Conservation (phyloP, 306 rosid species). For the Alnus glutinosa region DNA sequence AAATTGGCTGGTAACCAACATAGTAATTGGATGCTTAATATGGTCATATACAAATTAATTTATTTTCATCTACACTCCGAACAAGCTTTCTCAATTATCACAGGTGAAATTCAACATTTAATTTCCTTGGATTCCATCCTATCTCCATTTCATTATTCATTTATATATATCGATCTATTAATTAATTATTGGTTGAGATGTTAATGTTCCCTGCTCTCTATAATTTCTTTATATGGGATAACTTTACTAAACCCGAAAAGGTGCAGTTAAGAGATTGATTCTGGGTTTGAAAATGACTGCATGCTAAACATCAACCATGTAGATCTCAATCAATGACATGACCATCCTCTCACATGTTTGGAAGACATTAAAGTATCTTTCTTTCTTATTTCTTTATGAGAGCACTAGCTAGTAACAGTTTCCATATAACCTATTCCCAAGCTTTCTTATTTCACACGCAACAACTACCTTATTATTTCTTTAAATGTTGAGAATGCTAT, state of each 20-base stretch:
- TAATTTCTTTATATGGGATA: not conserved
- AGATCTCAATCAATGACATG: not conserved
- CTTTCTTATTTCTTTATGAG: not conserved
- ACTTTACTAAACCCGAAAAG: not conserved
- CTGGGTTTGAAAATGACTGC: conserved; percentile 6
- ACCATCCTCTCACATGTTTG: not conserved
- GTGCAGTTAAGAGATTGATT: not conserved
- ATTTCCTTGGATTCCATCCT: not conserved
- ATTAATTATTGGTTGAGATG: not conserved
- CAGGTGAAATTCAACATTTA: not conserved
- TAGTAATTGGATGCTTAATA: not conserved
- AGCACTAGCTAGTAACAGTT: no score
- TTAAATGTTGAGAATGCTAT: no score
- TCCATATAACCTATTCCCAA: no score
- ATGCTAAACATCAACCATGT: not conserved
- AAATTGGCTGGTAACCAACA: not conserved
- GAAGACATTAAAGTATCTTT: not conserved
- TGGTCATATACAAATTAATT: not conserved
- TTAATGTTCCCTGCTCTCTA: conserved; percentile 12
- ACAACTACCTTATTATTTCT: no score
- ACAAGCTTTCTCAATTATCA: not conserved
- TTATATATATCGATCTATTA: not conserved
- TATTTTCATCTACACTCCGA: no score
- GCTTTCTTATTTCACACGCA: no score
- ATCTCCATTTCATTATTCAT: not conserved